A percentile compares a stretch with the other conserved stretches of the same genome.
These are phyloP conservation scores for Ceratobasidium sp. DNA, from an alignment of 1,284 basidiomycete genomes.

Conservation along the genomic window DNA sequence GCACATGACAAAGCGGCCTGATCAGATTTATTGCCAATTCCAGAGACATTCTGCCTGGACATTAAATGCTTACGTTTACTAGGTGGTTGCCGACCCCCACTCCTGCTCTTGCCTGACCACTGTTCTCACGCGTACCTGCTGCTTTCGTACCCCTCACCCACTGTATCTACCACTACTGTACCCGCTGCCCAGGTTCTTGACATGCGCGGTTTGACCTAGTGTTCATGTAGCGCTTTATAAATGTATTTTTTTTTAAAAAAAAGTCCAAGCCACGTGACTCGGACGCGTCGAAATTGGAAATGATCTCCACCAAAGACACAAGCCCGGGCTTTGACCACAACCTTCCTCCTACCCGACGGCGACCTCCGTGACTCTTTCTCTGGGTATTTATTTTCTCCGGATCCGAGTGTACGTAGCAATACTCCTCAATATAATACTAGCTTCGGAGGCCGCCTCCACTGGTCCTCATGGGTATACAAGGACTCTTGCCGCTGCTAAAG, in stretches of 20 bases:
- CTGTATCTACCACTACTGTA: no score
- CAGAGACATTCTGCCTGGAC: no score
- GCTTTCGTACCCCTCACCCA: no score
- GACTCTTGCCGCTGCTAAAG: conserved; percentile 91
- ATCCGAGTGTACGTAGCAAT: background rate
- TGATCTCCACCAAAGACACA: background rate
- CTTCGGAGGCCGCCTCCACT: background rate
- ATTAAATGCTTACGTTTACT: no score
- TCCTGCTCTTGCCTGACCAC: no score
- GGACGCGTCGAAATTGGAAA: background rate
- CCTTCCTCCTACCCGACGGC: background rate
- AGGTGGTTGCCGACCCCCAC: no score
- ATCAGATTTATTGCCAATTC: no score
- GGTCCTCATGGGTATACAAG: conserved; percentile 82
- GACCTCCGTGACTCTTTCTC: background rate
- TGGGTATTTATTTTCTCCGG: background rate
- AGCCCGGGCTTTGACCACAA: background rate
- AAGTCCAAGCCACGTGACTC: background rate
- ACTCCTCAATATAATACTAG: background rate
- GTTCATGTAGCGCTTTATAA: no score
- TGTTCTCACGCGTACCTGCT: no score
- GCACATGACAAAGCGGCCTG: no score
- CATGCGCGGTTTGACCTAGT: no score
- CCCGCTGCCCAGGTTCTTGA: no score
- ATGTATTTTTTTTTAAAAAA: background rate